phyloP scores from a whole-genome alignment of 2,329 filamentous ascomycete species.

The Sarocladium kiliense region DNA sequence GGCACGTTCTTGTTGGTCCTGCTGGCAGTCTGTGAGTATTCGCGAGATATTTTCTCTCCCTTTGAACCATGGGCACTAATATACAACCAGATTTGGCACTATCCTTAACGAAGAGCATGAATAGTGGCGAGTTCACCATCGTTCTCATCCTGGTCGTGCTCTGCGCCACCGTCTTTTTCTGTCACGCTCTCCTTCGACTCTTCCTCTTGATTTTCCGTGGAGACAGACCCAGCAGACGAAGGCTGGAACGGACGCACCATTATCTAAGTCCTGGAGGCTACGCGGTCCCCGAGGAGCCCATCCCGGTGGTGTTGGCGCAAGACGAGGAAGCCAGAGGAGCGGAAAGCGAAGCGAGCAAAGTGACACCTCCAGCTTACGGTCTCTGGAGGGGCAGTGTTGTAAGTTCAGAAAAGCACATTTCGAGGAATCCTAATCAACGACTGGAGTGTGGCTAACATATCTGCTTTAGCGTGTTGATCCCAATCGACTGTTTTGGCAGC shows the following conservation, averaged over 20 bases:
- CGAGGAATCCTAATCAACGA: too few relatives aligned
- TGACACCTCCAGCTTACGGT: conserved; percentile 78
- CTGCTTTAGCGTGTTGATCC: conserved; percentile 64
- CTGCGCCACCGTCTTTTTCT: conserved; percentile 71
- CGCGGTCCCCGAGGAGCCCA: conserved; percentile 65
- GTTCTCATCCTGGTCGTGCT: conserved; percentile 75
- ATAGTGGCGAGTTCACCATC: conserved; percentile 69
- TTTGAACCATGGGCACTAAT: not conserved
- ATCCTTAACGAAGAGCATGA: conserved; percentile 57
- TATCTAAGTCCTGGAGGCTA: conserved; percentile 58
- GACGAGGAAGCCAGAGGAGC: conserved; percentile 65
- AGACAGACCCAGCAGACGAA: conserved; percentile 25
- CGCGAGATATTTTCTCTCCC: not conserved
- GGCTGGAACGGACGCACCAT: conserved; percentile 21
- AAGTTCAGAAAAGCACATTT: conserved; percentile 41
- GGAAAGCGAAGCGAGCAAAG: conserved; percentile 49
- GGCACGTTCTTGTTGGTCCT: conserved; percentile 56
- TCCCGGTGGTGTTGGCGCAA: conserved; percentile 67
- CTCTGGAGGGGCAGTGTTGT: conserved; percentile 79
- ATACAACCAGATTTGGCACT: conserved; percentile 63
- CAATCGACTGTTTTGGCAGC: conserved; percentile 75
- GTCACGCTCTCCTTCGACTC: conserved; percentile 69
- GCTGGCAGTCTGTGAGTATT: conserved; percentile 59
- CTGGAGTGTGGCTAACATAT: conserved; percentile 3
- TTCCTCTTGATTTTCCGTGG: conserved; percentile 59